A percentile compares a stretch with the other conserved stretches of the same genome.
Evolutionary conservation across 192 early-diverging fungal genomes (phyloP).

Genomic region (Coemansia sp.): DNA sequence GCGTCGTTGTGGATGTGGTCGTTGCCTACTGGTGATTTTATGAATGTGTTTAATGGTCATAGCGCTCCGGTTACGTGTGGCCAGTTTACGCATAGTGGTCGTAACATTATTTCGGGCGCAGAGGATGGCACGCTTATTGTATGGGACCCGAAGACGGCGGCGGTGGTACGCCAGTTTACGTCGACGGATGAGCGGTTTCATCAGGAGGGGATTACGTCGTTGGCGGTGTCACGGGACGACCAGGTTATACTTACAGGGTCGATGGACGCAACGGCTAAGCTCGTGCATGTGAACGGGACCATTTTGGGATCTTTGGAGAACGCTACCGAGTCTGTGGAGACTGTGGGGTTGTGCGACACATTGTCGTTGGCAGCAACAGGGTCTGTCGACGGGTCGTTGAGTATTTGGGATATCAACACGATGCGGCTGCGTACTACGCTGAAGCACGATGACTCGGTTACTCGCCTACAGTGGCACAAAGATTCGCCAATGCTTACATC

Average conservation of each 20-base stretch:
- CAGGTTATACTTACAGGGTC: conserved; percentile 80
- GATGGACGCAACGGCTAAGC: conserved; percentile 70
- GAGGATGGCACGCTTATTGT: conserved; percentile 81
- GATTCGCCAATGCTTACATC: conserved; percentile 70
- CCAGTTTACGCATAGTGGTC: conserved; percentile 88
- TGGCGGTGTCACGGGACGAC: conserved; percentile 75
- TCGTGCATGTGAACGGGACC: conserved; percentile 79
- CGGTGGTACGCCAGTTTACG: conserved; percentile 62
- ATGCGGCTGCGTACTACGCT: conserved; percentile 80
- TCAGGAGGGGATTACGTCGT: conserved; percentile 69
- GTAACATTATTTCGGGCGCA: conserved; percentile 77
- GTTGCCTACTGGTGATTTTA: conserved; percentile 82
- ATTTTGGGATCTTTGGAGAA: conserved; percentile 82
- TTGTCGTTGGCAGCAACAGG: conserved; percentile 77
- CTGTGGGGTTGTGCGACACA: conserved; percentile 74
- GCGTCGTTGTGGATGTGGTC: conserved; percentile 97
- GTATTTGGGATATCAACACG: conserved; percentile 88
- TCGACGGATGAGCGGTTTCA: conserved; percentile 84
- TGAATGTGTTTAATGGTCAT: conserved; percentile 94
- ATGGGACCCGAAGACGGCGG: conserved; percentile 93
- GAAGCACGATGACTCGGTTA: conserved; percentile 85
- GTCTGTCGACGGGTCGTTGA: conserved; percentile 84
- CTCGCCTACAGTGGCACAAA: conserved; percentile 68
- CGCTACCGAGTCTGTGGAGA: conserved; percentile 81
- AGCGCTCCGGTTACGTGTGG: conserved; percentile 81